Evolutionary conservation across 163 green algal species (phyloP), one percentile per base, ranked within the genome.

Genomic region (Volvox carteri): DNA sequence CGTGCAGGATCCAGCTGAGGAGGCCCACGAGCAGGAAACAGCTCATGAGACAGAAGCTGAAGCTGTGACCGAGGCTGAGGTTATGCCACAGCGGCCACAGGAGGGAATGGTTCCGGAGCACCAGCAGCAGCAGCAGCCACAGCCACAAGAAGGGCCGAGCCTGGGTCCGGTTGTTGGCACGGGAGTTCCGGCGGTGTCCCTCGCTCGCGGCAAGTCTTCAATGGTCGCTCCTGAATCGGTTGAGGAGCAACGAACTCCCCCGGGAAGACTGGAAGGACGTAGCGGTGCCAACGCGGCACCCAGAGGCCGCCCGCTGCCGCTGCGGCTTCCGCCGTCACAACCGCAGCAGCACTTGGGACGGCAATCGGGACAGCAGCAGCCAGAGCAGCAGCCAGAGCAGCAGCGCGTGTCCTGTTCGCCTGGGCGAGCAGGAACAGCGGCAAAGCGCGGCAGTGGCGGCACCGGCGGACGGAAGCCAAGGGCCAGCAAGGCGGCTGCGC

Each of bases 391-490:
- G 4, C 4, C 35, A 33, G 2, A 39, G 23, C 60, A 72, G 23
- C 60, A 72, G 23, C 60, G 3, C 37, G 39, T 19, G 14, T 78
- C 70, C 16, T 54, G 70, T 39, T 78, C 70, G 30, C 70, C 37
- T 35, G 14, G 39, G 39, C 37, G 56, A 35, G 39, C 39, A 33
- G 37, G 70, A 2, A 30, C 37, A 39, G 70, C 70, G 4, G 19
- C 70, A 37, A 78, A 78, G 70, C 70, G 70, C 37, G 37, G 70
- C 44, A 67, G 41, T 44, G 46, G 18, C 73, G 46, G 18, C 44
- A 46, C 44, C 44, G 73, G 44, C 73, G 65, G 30, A 21, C 65
- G 70, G 18, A 78, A 78, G 14, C 39, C 70, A 23, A 37, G 70
- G 2, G 14, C 1, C 11, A 56, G 70, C n/a, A 46, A 46, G n/a